Conservation (phyloP, 139 green algal genomes). For the Chlorokybus atmophyticus region DNA sequence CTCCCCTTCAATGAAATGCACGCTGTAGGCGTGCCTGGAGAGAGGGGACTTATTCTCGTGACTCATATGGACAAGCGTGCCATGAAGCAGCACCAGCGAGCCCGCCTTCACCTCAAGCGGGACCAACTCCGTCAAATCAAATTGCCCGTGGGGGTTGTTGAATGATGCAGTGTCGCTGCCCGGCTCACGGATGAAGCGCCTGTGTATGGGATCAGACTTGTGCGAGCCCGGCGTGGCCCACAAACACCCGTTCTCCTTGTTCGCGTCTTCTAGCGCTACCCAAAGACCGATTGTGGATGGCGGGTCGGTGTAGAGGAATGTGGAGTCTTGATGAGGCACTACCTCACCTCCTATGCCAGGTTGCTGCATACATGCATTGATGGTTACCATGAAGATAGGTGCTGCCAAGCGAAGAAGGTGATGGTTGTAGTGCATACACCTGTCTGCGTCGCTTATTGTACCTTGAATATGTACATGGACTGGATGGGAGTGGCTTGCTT, state of each 20-base stretch:
- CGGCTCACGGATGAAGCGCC: background rate
- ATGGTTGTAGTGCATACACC: too few species aligned
- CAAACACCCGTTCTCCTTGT: conserved; percentile 77
- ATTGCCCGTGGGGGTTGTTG: conserved; percentile 8
- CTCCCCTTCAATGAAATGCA: conserved; percentile 31
- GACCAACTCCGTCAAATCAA: conserved; percentile 28
- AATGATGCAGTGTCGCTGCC: conserved; percentile 5
- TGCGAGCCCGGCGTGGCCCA: conserved; percentile 54
- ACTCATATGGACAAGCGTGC: conserved; percentile 29
- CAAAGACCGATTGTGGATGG: conserved; percentile 70
- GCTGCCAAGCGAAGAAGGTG: too few species aligned
- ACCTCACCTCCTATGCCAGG: conserved; percentile 82
- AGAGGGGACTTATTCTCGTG: conserved; percentile 33
- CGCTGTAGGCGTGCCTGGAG: conserved; percentile 31
- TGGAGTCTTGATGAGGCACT: conserved; percentile 71
- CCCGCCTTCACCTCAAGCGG: conserved; percentile 25
- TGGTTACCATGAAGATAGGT: too few species aligned
- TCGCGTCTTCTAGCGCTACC: conserved; percentile 86
- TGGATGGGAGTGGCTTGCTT: conserved; percentile 73
- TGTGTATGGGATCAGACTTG: conserved; percentile 10
- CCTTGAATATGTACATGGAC: conserved; percentile 86
- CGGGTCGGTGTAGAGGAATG: conserved; percentile 82
- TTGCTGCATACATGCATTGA: too few species aligned
- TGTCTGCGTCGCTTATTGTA: too few species aligned
- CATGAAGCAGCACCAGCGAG: conserved; percentile 27